phyloP scores from a whole-genome alignment of 805 yeast genomes.

The Ogataea populi-albae region DNA sequence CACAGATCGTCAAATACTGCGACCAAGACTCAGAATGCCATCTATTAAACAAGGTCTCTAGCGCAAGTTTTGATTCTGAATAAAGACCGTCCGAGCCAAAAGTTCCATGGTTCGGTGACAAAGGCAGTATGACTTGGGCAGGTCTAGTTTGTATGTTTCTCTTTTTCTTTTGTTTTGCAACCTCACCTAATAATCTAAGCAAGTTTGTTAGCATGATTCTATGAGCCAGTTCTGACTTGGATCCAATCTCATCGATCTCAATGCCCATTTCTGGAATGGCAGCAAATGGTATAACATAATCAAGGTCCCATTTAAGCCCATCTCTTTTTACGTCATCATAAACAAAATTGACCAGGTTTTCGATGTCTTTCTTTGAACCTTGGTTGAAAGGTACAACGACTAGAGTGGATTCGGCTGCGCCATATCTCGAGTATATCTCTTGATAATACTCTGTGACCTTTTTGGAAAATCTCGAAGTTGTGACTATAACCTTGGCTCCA shows the following conservation, averaged over 20 bases:
- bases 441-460: constrained; percentile 95
- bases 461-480: constrained; percentile 93
- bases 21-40: constrained; percentile 99
- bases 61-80: constrained; percentile 93
- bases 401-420: constrained; percentile 88
- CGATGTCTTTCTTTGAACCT: constrained; percentile 93
- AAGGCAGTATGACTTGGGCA: constrained; percentile 93
- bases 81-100: constrained; percentile 98
- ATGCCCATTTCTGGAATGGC: constrained; percentile 99
- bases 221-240: constrained; percentile 96
- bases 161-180: constrained; percentile 77
- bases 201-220: constrained; percentile 97
- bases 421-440: constrained; percentile 85
- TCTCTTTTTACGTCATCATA: constrained; percentile 80
- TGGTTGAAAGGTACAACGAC: constrained; percentile 98
- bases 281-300: constrained; percentile 94
- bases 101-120: constrained; percentile 99
- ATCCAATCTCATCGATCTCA: constrained; percentile 88
- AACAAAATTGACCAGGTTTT: constrained; percentile 78
- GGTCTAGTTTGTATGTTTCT: constrained; percentile 90
- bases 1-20: constrained; percentile 89
- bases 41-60: constrained; percentile 96
- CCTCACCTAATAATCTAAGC: constrained; percentile 86
- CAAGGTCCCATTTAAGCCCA: constrained; percentile 98
- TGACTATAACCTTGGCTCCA: constrained; percentile 96